phyloP scores from a whole-genome alignment of 176 grass and related monocot species.

The Musa beccarii region DNA sequence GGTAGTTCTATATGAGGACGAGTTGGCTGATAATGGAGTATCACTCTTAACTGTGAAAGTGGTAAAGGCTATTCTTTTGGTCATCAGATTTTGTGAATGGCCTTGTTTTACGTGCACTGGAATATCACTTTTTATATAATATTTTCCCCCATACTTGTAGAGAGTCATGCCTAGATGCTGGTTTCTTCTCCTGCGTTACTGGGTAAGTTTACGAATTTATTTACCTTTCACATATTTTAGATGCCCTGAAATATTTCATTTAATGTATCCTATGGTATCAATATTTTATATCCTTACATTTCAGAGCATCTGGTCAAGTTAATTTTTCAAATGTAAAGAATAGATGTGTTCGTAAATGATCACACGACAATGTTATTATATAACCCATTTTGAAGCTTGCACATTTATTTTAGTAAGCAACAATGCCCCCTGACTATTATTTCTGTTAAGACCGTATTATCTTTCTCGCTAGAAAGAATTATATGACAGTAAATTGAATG shows the following conservation, averaged over 20 bases:
- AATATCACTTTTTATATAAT: slow-evolving; percentile 11
- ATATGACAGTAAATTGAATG: too few species aligned
- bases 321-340: too few species aligned
- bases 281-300: not conserved
- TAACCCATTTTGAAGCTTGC: too few species aligned
- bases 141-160: slow-evolving; percentile 32
- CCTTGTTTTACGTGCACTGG: not conserved
- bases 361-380: too few species aligned
- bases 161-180: slow-evolving; percentile 94
- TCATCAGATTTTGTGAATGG: not conserved
- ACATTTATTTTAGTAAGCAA: too few species aligned
- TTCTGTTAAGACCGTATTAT: too few species aligned
- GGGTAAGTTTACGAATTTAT: slow-evolving; percentile 37
- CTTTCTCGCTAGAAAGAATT: too few species aligned
- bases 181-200: slow-evolving; percentile 83
- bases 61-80: slow-evolving; percentile 33
- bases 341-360: too few species aligned
- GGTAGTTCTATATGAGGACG: slow-evolving; percentile 96
- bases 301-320: too few species aligned
- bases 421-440: too few species aligned
- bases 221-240: not conserved
- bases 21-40: slow-evolving; percentile 86
- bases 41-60: slow-evolving; percentile 90
- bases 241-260: not conserved
- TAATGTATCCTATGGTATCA: not conserved